phyloP scores from a whole-genome alignment of 352 stramenopile species.

The Globisporangium nagaii region DNA sequence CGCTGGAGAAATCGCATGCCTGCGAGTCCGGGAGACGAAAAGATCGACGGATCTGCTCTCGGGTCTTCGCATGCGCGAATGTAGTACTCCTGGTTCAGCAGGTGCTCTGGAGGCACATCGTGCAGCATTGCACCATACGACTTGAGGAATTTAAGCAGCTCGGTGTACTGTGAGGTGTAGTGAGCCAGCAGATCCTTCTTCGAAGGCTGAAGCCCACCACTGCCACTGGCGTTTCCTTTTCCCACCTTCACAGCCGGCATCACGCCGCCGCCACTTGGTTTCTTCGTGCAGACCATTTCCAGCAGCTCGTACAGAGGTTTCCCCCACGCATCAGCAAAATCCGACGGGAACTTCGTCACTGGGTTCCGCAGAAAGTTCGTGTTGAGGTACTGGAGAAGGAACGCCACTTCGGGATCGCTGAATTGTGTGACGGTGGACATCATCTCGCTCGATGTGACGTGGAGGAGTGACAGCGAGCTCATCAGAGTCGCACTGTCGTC shows the following conservation, averaged over 20 bases:
- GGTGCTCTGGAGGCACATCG: constrained; percentile 73
- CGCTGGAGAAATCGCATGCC: constrained; percentile 51
- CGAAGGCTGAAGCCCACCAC: constrained; percentile 11
- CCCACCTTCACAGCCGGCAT: constrained; percentile 15
- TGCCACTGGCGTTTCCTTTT: constrained; percentile 11
- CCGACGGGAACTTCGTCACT: constrained; percentile 64
- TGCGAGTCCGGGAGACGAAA: constrained; percentile 28
- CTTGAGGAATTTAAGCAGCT: constrained; percentile 90
- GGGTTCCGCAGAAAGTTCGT: constrained; percentile 69
- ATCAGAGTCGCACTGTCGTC: constrained; percentile 5
- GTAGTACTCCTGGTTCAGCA: constrained; percentile 79
- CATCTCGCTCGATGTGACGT: background rate
- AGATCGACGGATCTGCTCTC: constrained; percentile 36
- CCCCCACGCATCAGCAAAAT: constrained; percentile 71
- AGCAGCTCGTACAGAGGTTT: constrained; percentile 87
- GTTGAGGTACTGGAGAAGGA: constrained; percentile 85
- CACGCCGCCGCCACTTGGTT: constrained; percentile 36
- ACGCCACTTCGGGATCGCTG: constrained; percentile 38
- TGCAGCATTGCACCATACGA: constrained; percentile 89
- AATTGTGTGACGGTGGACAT: constrained; percentile 7
- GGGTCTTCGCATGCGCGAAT: constrained; percentile 70
- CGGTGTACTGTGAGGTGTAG: constrained; percentile 67
- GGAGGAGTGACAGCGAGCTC: background rate
- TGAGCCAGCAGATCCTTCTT: constrained; percentile 60
- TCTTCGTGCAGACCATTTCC: constrained; percentile 87